Evolutionary conservation across 257 asterid species (phyloP), one percentile per base, ranked within the genome.

Genomic region (Capsicum pubescens): DNA sequence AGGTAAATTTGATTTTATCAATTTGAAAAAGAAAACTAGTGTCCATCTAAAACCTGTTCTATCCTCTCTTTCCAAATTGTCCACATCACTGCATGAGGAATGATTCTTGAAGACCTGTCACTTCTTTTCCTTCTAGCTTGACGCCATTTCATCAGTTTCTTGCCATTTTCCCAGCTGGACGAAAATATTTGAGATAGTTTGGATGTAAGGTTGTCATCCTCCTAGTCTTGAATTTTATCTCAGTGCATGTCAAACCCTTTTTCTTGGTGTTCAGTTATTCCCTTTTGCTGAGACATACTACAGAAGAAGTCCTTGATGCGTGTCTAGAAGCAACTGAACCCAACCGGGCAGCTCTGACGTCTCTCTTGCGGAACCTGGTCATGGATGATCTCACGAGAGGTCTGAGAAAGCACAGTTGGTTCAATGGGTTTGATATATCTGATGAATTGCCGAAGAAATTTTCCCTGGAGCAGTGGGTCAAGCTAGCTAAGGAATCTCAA

Each of bases 301-400:
- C 97, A 36, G 97, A 93, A 88, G 98, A 94, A 94, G 97, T 94
- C 86, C 93, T 92, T 82, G 98, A 93, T 87, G 98, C 98, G 71
- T 94, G 98, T 89, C 82, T 90, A 56, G 98, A 94, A 90, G 94
- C 97, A 68, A 92, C 91, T 57, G 94, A 93, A 89, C 97, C 97
- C 55, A 87, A 79, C 42, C 92, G 92, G 52, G 97, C 95, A 70
- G 97, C 93, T 77, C 68, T 94, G 85, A 93, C 98, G 78, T 89
- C 97, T 84, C 95, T 81, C 36, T 86, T 92, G 87, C 90, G 97
- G 68, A 90, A 92, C 87, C 89, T 89, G 88, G 98, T 94, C 15
- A 91, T 94, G 97, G 87, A 87, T 83, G 97, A 93, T 48, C 90
- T 94, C 84, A 83, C 83, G 74, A 89, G 89, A 91, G 97, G 95